Percentiles rank a stretch among this genome's conserved stretches.
Evolutionary conservation across 2,329 filamentous ascomycete species (phyloP).

Genomic region (Tolypocladium amazonense): DNA sequence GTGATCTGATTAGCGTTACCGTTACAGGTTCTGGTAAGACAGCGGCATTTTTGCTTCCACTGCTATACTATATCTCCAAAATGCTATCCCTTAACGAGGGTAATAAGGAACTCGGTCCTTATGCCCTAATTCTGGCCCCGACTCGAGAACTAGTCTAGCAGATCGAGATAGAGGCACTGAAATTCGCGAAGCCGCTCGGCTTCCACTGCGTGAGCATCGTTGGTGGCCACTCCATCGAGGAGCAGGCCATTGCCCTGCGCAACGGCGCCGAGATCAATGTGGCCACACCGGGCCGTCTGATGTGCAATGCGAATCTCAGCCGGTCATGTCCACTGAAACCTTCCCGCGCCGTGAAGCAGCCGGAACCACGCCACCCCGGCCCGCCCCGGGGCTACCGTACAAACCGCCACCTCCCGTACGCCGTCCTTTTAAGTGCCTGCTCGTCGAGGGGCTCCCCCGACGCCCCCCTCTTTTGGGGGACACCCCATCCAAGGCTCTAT

Average conservation of each 20-base stretch:
- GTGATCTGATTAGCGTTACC: conserved; percentile 96
- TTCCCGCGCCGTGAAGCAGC: too few species aligned
- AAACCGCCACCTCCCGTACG: too few species aligned
- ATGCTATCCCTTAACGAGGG: conserved; percentile 73
- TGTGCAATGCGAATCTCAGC: too few species aligned
- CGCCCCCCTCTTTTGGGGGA: too few species aligned
- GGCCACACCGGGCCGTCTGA: conserved; percentile 91
- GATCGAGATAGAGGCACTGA: conserved; percentile 87
- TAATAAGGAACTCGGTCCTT: conserved; percentile 90
- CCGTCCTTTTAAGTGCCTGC: too few species aligned
- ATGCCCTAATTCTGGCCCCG: conserved; percentile 91
- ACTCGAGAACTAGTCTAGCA: conserved; percentile 97
- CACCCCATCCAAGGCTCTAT: too few species aligned
- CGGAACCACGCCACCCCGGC: too few species aligned
- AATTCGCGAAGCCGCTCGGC: conserved; percentile 81
- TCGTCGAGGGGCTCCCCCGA: too few species aligned
- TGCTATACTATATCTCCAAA: conserved; percentile 90
- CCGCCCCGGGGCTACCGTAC: too few species aligned
- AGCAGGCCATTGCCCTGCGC: conserved; percentile 80
- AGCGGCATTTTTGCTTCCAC: conserved; percentile 81
- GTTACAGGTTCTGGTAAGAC: conserved; percentile 98
- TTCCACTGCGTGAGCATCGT: conserved; percentile 96
- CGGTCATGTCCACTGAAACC: too few species aligned
- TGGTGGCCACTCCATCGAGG: conserved; percentile 91
- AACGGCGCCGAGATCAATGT: conserved; percentile 97